A percentile compares a stretch with the other conserved stretches of the same genome.
Evolutionary conservation across 2,329 filamentous ascomycete species (phyloP).

Genomic region (Stromatinia cepivora): DNA sequence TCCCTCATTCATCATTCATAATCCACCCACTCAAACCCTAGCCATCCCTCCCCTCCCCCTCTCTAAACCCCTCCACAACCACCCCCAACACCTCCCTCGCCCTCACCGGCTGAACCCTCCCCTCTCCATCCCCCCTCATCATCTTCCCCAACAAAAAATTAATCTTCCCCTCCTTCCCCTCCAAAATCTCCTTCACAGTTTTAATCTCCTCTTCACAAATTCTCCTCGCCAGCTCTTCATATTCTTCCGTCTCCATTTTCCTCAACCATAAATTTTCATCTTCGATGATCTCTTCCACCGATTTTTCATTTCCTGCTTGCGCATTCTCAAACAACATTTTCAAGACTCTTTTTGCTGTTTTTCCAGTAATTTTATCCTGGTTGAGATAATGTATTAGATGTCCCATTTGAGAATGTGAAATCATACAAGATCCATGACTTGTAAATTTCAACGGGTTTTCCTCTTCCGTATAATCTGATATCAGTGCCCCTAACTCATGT

Average conservation of each 20-base stretch:
- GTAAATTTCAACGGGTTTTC: slow-evolving; percentile 35
- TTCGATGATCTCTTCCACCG: slow-evolving; percentile 54
- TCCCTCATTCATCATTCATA: too few relatives aligned
- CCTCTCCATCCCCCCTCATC: slow-evolving; percentile 60
- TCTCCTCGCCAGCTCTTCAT: slow-evolving; percentile 52
- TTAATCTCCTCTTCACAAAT: slow-evolving; percentile 53
- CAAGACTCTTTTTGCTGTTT: slow-evolving; percentile 61
- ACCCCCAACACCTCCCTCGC: slow-evolving; percentile 53
- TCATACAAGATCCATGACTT: slow-evolving; percentile 33
- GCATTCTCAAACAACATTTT: slow-evolving; percentile 49
- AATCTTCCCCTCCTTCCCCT: slow-evolving; percentile 63
- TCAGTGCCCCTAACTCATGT: slow-evolving; percentile 72
- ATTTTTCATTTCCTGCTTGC: slow-evolving; percentile 43
- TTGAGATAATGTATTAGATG: slow-evolving; percentile 47
- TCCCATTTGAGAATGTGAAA: slow-evolving; percentile 42
- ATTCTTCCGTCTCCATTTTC: slow-evolving; percentile 56
- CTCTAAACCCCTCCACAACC: neutral
- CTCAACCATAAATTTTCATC: slow-evolving; percentile 56
- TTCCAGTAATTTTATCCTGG: slow-evolving; percentile 50
- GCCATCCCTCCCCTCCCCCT: neutral
- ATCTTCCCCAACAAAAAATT: slow-evolving; percentile 70
- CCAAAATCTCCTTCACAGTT: slow-evolving; percentile 60
- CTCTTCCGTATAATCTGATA: slow-evolving; percentile 46
- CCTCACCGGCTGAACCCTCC: slow-evolving; percentile 60
- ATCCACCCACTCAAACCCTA: too few relatives aligned